Evolutionary conservation across 2,329 filamentous ascomycete genomes (phyloP).

Genomic region (Alternaria postmessia): DNA sequence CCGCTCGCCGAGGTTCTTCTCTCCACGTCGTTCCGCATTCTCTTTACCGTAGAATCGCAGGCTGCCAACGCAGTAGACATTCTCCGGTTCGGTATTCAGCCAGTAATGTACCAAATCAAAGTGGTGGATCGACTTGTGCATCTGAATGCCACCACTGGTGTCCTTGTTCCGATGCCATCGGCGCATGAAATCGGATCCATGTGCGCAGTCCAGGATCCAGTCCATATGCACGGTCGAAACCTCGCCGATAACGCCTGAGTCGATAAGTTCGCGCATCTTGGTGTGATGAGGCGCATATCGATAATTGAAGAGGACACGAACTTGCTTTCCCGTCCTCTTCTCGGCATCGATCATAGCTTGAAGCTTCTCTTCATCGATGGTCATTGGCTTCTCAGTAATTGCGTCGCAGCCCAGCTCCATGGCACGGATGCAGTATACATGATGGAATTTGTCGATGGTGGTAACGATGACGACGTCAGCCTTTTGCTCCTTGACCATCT

Average conservation of each 20-base stretch:
- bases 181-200: slow-evolving; percentile 69
- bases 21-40: slow-evolving; percentile 65
- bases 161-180: slow-evolving; percentile 69
- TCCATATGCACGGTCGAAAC: slow-evolving; percentile 68
- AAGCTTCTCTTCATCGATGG: slow-evolving; percentile 65
- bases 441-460: slow-evolving; percentile 69
- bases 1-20: slow-evolving; percentile 61
- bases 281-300: slow-evolving; percentile 71
- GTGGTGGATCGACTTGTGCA: slow-evolving; percentile 71
- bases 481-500: slow-evolving; percentile 64
- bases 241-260: slow-evolving; percentile 63
- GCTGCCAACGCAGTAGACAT: slow-evolving; percentile 66
- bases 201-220: slow-evolving; percentile 69
- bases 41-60: slow-evolving; percentile 69
- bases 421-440: slow-evolving; percentile 66
- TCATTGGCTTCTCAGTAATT: slow-evolving; percentile 72
- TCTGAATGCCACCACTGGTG: slow-evolving; percentile 66
- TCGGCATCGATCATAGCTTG: slow-evolving; percentile 64
- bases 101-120: slow-evolving; percentile 71
- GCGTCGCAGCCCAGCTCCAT: slow-evolving; percentile 67
- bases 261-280: slow-evolving; percentile 63
- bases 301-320: slow-evolving; percentile 71
- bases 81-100: slow-evolving; percentile 63
- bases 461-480: slow-evolving; percentile 70
- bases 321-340: slow-evolving; percentile 57